phyloP scores from a whole-genome alignment of 768 basidiomycete species.

The Rhizopogon sp. region DNA sequence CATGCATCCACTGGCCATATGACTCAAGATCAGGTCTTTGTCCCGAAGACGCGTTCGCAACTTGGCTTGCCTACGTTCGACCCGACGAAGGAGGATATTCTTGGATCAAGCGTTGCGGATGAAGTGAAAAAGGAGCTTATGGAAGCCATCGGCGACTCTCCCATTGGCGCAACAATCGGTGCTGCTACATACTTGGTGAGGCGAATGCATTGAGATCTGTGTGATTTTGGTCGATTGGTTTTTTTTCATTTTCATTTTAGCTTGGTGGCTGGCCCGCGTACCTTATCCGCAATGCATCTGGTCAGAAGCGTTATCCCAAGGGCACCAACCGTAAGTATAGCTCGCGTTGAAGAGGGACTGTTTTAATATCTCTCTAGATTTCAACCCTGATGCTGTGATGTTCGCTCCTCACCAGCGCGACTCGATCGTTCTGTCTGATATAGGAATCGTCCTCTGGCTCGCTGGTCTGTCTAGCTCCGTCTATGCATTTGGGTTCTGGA shows the following conservation, averaged over 20 bases:
- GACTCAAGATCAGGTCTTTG: conserved; percentile 94
- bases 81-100: conserved; percentile 57
- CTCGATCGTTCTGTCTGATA: conserved; percentile 77
- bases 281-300: conserved; percentile 76
- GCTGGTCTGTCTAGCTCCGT: conserved; percentile 50
- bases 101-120: conserved; percentile 59
- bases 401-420: conserved; percentile 76
- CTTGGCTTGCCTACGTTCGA: conserved; percentile 62
- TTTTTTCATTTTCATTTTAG: conserved; percentile 25
- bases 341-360: not conserved
- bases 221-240: not conserved
- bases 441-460: conserved; percentile 77
- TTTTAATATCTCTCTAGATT: conserved; percentile 42
- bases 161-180: conserved; percentile 58
- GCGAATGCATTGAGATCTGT: not conserved
- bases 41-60: conserved; percentile 82
- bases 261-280: conserved; percentile 86
- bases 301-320: conserved; percentile 75
- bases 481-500: conserved; percentile 57
- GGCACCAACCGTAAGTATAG: conserved; percentile 69
- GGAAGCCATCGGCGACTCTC: conserved; percentile 91
- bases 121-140: conserved; percentile 68
- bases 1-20: conserved; percentile 93
- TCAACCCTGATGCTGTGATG: conserved; percentile 72
- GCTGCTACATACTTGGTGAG: conserved; percentile 58